A percentile compares a stretch with the other conserved stretches of the same genome.
These are phyloP conservation scores for Aureobasidium pullulans DNA, from an alignment of 2,329 filamentous ascomycete species.

Conservation along the genomic window DNA sequence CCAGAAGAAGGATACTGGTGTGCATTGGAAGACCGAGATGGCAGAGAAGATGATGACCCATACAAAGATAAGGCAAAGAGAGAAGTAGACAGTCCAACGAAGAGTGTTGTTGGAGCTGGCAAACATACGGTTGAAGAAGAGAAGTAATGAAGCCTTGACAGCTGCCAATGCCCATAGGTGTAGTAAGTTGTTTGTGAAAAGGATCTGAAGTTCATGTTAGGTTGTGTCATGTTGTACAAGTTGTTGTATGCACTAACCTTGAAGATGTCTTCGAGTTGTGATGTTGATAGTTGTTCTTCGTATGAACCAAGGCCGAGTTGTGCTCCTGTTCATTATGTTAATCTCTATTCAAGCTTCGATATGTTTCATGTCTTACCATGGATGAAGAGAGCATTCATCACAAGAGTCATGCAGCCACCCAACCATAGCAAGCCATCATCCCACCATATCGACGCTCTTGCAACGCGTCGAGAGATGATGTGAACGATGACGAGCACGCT, in stretches of 20 bases:
- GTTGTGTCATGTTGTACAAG: not conserved
- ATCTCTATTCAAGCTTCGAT: not conserved
- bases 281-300: not conserved
- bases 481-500: not conserved
- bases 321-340: constrained; percentile 4
- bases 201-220: constrained; percentile 1
- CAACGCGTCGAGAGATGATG: not conserved
- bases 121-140: constrained; percentile 43
- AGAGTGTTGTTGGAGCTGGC: constrained; percentile 28
- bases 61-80: constrained; percentile 26
- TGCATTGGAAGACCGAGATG: constrained; percentile 34
- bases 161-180: constrained; percentile 3
- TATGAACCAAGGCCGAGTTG: constrained; percentile 1
- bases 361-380: constrained; percentile 5
- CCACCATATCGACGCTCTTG: constrained; percentile 9
- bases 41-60: constrained; percentile 28
- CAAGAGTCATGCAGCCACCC: not conserved
- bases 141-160: constrained; percentile 37
- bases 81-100: constrained; percentile 25
- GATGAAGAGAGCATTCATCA: constrained; percentile 5
- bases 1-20: constrained; percentile 38
- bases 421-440: constrained; percentile 11
- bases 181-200: constrained; percentile 7
- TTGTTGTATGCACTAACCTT: not conserved
- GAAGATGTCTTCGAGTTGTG: not conserved